A percentile compares a stretch with the other conserved stretches of the same genome.
phyloP scores from a whole-genome alignment of 495 filamentous ascomycete genomes.

The Recurvomyces mirabilis region DNA sequence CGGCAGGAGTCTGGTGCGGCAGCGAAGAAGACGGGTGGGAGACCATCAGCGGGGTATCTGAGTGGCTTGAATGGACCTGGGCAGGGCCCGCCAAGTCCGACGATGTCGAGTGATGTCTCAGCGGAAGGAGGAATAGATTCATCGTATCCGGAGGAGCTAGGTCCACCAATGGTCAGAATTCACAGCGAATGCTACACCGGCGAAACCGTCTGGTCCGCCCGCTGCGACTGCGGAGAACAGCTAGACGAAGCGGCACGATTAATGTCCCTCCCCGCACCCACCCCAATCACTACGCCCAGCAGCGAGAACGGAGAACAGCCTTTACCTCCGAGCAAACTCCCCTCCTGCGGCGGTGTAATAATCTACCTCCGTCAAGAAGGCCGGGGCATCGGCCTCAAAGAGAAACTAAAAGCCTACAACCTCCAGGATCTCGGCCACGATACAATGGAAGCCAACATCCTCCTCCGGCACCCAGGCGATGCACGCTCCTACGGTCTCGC shows the following conservation, averaged over 20 bases:
- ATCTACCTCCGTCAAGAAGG: constrained; percentile 95
- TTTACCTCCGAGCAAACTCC: constrained; percentile 1
- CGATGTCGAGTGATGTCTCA: not conserved
- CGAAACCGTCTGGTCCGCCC: constrained; percentile 93
- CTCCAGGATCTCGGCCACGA: constrained; percentile 90
- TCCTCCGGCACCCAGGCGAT: constrained; percentile 87
- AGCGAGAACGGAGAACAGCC: constrained; percentile 9
- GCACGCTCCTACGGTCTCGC: constrained; percentile 88
- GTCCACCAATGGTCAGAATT: constrained; percentile 71
- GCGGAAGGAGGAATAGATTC: constrained; percentile 9
- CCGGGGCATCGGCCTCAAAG: constrained; percentile 82
- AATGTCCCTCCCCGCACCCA: constrained; percentile 61
- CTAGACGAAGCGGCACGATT: constrained; percentile 89
- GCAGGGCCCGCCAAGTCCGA: not conserved
- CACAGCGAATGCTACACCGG: constrained; percentile 98
- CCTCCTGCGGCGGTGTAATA: constrained; percentile 70
- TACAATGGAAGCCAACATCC: constrained; percentile 88
- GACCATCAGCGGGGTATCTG: constrained; percentile 2
- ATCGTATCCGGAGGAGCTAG: constrained; percentile 16
- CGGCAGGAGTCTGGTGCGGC: constrained; percentile 23
- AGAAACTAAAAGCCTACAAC: constrained; percentile 97
- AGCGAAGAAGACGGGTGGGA: too few species aligned
- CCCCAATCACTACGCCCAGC: constrained; percentile 13
- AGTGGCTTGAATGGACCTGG: constrained; percentile 3
- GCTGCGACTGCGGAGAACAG: constrained; percentile 97